Evolutionary conservation across 2,329 filamentous ascomycete genomes (phyloP), one percentile per base, ranked within the genome.

Genomic region (Ascochyta pisi): DNA sequence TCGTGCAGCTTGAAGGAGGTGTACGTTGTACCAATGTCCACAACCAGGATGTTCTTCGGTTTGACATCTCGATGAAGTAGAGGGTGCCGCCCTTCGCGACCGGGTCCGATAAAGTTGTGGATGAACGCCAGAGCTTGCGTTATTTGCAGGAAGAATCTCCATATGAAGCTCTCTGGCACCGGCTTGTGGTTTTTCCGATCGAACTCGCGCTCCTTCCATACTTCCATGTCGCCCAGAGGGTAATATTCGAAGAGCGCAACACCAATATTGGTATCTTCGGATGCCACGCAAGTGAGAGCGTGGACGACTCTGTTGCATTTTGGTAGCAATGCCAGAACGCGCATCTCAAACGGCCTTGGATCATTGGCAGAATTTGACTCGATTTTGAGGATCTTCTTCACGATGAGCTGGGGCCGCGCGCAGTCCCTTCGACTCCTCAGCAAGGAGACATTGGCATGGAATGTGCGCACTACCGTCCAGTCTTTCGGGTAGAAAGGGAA

Each of bases 131-230:
- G 50, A 10, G 66, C 68, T 46, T 73, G 68, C 9, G 55, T 44
- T 50, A 71, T 69, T 37, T 71, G 67, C 15, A 69, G 39, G 23
- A 71, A 67, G 38, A 67, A 65, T 1, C 68, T 60, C 69, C 69
- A 72, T 16, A 73, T 66, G 39, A 54, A 61, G 13, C 55, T 58
- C 44, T 73, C 70, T 6, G 68, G 64, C 4, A 73, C 59, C 6
- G 58, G 58, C 35, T 66, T 67, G 12, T 35, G 23, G 19, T 63
- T 57, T 26, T 46, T 52, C 9, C 26, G 31, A 26, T 62, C 55
- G 42, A 65, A 69, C 2, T 57, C n/a, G 9, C 27, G 34, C 3
- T 49, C 10, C 39, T 61, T 65, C 67, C 67, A 70, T 4, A 56
- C 24, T 4, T n/a, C 9, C 16, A 72, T 22, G 38, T 71, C 67